A percentile compares a stretch with the other conserved stretches of the same genome.
These are phyloP conservation scores for Juncus effusus DNA, from an alignment of 176 grass and related monocot species.

Conservation along the genomic window DNA sequence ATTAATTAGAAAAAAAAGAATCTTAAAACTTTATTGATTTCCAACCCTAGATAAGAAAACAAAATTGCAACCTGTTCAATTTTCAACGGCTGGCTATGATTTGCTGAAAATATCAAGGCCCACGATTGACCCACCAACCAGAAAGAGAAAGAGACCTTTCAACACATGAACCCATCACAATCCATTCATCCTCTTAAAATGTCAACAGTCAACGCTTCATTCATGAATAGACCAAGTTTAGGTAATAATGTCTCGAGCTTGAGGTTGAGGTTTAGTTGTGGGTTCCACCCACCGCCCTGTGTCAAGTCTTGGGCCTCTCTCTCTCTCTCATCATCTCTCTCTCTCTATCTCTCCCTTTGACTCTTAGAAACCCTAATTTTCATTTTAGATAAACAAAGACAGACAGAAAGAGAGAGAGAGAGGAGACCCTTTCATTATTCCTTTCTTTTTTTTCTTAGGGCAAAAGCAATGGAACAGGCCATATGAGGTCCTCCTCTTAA, in stretches of 20 bases:
- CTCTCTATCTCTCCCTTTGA: conserved; percentile 6
- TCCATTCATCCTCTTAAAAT: neutral
- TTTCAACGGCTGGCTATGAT: conserved; percentile 8
- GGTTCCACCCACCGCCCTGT: conserved; percentile 24
- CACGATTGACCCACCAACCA: neutral
- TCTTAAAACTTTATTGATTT: conserved; percentile 3
- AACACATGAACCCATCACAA: conserved; percentile 20
- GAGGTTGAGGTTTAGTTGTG: conserved; percentile 26
- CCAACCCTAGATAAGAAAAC: neutral
- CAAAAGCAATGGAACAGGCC: conserved; percentile 19
- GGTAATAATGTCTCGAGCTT: conserved; percentile 17
- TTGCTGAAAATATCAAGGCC: conserved; percentile 21
- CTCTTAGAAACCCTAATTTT: conserved; percentile 22
- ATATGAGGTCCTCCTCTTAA: conserved; percentile 3
- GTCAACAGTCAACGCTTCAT: conserved; percentile 18
- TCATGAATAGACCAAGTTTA: conserved; percentile 18
- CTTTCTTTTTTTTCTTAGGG: conserved; percentile 34
- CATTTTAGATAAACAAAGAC: conserved; percentile 34
- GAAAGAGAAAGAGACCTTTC: conserved; percentile 18
- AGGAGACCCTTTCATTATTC: conserved; percentile 31
- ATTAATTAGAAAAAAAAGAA: neutral
- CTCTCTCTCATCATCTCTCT: conserved; percentile 17
- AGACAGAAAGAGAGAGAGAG: conserved; percentile 34
- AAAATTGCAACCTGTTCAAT: conserved; percentile 1
- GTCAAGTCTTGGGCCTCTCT: conserved; percentile 27